Conservation (phyloP, 352 stramenopile genomes). For the Plasmopara viticola region DNA sequence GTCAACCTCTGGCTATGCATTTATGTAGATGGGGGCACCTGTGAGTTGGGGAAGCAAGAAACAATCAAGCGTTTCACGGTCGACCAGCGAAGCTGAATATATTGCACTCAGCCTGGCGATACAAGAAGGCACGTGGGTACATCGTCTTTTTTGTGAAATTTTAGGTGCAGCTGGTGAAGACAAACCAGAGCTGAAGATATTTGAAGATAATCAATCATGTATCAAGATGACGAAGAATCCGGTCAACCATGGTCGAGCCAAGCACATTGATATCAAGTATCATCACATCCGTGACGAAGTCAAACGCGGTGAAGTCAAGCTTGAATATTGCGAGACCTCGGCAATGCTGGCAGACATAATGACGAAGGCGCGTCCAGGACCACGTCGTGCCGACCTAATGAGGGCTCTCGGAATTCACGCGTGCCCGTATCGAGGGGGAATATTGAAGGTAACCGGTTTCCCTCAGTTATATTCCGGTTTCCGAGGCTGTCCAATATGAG, state of each 20-base stretch:
- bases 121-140: constrained; percentile 3
- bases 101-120: constrained; percentile 7
- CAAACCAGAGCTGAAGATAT: constrained; percentile 7
- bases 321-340: too few species aligned
- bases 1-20: not conserved
- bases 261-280: too few species aligned
- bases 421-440: too few species aligned
- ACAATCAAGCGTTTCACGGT: constrained; percentile 5
- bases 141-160: constrained; percentile 5
- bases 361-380: too few species aligned
- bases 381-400: not conserved
- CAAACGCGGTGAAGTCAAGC: too few species aligned
- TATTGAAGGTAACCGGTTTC: too few species aligned
- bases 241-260: too few species aligned
- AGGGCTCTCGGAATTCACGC: not conserved
- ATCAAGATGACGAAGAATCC: not conserved
- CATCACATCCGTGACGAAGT: too few species aligned
- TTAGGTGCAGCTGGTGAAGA: not conserved
- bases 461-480: too few species aligned
- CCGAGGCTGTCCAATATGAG: too few species aligned
- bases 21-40: not conserved
- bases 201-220: constrained; percentile 10
- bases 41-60: constrained; percentile 2
- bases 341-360: too few species aligned
- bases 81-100: constrained; percentile 9